These are phyloP conservation scores for Clitoria ternatea DNA, from an alignment of 306 rosid genomes.

Conservation along the genomic window DNA sequence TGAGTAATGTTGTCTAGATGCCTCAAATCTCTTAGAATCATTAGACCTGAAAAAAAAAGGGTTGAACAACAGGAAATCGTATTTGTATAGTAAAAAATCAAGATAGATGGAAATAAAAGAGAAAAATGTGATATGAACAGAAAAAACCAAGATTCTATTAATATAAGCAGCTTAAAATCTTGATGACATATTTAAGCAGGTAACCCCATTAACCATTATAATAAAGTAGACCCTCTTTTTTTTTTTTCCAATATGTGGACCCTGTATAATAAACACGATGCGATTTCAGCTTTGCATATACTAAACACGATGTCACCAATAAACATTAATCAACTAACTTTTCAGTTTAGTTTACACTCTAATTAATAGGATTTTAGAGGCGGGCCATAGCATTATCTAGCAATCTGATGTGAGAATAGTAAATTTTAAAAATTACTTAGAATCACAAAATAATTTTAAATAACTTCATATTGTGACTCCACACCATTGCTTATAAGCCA, in stretches of 20 bases:
- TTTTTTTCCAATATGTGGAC: background rate
- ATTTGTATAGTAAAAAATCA: too few relatives aligned
- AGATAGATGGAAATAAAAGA: too few relatives aligned
- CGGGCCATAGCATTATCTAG: background rate
- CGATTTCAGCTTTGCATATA: background rate
- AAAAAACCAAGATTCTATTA: too few relatives aligned
- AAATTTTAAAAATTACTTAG: background rate
- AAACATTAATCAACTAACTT: constrained; percentile 1
- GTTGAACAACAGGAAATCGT: too few relatives aligned
- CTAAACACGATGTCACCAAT: background rate
- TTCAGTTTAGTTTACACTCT: background rate
- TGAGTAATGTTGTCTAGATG: too few relatives aligned
- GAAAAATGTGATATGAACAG: too few relatives aligned
- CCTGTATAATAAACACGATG: background rate
- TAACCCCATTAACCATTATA: background rate
- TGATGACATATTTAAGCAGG: background rate
- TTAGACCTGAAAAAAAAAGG: too few relatives aligned
- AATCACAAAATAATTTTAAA: background rate
- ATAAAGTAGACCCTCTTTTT: background rate
- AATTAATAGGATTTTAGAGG: background rate
- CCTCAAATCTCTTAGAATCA: too few relatives aligned
- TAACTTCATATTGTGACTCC: background rate
- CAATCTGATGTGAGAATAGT: background rate
- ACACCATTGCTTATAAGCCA: constrained; percentile 1
- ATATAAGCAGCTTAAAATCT: too few relatives aligned